A percentile compares a stretch with the other conserved stretches of the same genome.
Conservation (phyloP, 139 green algal genomes). For the Penium margaritaceum region DNA sequence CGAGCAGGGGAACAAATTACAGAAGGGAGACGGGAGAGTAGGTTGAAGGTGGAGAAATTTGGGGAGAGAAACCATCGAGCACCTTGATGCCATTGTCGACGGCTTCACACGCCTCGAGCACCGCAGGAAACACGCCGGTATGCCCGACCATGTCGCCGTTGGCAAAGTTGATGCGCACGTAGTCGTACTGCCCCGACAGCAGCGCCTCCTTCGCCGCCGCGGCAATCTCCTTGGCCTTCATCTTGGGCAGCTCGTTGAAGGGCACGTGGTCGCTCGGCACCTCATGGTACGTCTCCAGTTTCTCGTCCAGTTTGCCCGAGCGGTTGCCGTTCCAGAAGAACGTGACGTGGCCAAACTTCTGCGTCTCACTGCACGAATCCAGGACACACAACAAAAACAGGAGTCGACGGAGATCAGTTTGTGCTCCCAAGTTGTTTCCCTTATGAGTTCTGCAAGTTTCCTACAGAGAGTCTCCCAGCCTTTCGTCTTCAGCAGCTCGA, state of each 20-base stretch:
- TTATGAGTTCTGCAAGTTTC: no score
- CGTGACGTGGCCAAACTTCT: no score
- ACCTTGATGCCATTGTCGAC: slow-evolving; percentile 75
- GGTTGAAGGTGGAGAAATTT: no score
- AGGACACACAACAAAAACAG: no score
- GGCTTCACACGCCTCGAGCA: slow-evolving; percentile 52
- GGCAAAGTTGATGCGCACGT: slow-evolving; percentile 50
- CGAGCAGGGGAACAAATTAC: no score
- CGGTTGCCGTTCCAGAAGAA: slow-evolving; percentile 99
- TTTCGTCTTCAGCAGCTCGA: no score
- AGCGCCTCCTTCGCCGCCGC: slow-evolving; percentile 81
- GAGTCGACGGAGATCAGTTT: no score
- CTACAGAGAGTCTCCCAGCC: no score
- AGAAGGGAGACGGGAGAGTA: no score
- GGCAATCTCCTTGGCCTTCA: slow-evolving; percentile 90
- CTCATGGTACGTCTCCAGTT: slow-evolving; percentile 85
- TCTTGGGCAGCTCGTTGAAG: slow-evolving; percentile 87
- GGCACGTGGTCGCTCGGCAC: slow-evolving; percentile 75
- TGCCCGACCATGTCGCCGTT: slow-evolving; percentile 74
- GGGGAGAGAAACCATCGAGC: slow-evolving; percentile 11
- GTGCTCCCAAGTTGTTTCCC: no score
- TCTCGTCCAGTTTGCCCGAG: slow-evolving; percentile 81
- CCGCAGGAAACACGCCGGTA: slow-evolving; percentile 61
- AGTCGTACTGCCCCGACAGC: slow-evolving; percentile 55
- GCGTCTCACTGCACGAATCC: no score